These are phyloP conservation scores for Macaranga tanarius DNA, from an alignment of 441 rosid species.

Conservation along the genomic window DNA sequence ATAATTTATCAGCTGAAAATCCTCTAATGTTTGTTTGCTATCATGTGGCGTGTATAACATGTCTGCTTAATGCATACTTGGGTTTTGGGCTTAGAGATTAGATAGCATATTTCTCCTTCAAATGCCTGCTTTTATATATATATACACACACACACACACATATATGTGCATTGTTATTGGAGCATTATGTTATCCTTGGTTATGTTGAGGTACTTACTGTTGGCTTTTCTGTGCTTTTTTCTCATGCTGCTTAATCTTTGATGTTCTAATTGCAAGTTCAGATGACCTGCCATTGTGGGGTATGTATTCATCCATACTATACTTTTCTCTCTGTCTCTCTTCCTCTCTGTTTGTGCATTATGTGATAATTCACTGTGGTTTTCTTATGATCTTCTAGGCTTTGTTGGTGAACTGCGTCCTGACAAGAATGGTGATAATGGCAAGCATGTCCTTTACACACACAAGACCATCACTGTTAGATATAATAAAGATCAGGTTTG, in stretches of 20 bases:
- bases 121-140: not conserved
- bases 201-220: constrained; percentile 21
- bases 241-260: constrained; percentile 28
- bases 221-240: constrained; percentile 25
- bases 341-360: not conserved
- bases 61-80: not conserved
- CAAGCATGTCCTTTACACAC: constrained; percentile 80
- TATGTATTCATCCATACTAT: constrained; percentile 35
- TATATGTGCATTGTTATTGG: not conserved
- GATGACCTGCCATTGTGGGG: constrained; percentile 99
- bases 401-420: constrained; percentile 82
- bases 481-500: constrained; percentile 91
- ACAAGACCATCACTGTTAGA: constrained; percentile 60
- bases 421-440: constrained; percentile 73
- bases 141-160: too few relatives aligned
- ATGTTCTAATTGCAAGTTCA: constrained; percentile 43
- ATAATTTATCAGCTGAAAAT: not conserved
- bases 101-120: not conserved
- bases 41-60: not conserved
- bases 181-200: not conserved
- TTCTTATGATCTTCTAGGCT: constrained; percentile 47
- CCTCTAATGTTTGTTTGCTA: not conserved
- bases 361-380: constrained; percentile 20
- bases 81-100: not conserved
- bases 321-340: not conserved